These are phyloP conservation scores for Dichotomocladium elegans DNA, from an alignment of 371 early-diverging fungal species.

Conservation along the genomic window DNA sequence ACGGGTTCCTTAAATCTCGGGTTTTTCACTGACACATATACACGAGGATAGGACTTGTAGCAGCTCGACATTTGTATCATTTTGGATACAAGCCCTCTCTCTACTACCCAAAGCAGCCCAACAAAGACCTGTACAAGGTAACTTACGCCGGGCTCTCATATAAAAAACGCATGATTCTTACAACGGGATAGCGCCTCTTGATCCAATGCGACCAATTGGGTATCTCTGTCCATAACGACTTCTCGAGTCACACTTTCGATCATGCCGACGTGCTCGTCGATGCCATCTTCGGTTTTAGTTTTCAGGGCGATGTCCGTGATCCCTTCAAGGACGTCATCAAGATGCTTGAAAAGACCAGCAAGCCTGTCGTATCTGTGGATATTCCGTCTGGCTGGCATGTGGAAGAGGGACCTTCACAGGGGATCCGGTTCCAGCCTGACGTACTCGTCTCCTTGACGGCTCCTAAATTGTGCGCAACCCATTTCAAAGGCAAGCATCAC, in stretches of 20 bases:
- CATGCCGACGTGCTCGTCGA: constrained; percentile 74
- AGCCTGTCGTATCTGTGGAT: constrained; percentile 79
- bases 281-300: constrained; percentile 93
- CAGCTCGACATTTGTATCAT: constrained; percentile 83
- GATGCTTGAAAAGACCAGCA: constrained; percentile 38
- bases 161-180: neutral
- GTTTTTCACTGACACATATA: neutral
- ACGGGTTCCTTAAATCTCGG: neutral
- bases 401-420: constrained; percentile 59
- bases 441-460: constrained; percentile 89
- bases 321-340: constrained; percentile 74
- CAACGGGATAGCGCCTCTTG: constrained; percentile 46
- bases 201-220: constrained; percentile 67
- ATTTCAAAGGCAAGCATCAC: constrained; percentile 73
- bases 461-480: constrained; percentile 73
- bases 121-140: constrained; percentile 67
- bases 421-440: constrained; percentile 60
- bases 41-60: constrained; percentile 70
- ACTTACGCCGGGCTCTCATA: neutral
- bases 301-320: constrained; percentile 72
- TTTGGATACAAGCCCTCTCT: constrained; percentile 82
- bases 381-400: constrained; percentile 96
- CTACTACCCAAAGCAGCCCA: constrained; percentile 74
- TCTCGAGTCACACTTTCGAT: constrained; percentile 24
- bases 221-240: constrained; percentile 56